Conservation (phyloP, 352 stramenopile species). For the Aphanomyces euteiches region DNA sequence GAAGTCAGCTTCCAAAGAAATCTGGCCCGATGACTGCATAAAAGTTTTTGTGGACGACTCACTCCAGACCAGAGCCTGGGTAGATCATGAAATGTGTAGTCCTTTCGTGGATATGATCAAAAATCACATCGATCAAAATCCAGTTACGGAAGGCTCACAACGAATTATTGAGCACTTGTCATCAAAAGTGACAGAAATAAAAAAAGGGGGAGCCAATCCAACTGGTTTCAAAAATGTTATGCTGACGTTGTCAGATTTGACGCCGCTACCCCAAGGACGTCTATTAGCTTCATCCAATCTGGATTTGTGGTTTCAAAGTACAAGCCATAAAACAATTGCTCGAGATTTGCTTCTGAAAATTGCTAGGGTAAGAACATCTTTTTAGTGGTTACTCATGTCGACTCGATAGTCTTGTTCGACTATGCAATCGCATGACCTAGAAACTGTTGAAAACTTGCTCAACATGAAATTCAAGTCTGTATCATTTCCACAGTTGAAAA, state of each 20-base stretch:
- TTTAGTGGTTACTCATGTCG: too few species aligned
- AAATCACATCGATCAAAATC: slow-evolving; percentile 32
- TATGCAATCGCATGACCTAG: slow-evolving; percentile 50
- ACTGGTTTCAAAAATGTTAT: slow-evolving; percentile 27
- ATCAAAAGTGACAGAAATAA: slow-evolving; percentile 31
- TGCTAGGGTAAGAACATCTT: slow-evolving; percentile 12
- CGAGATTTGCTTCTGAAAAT: slow-evolving; percentile 24
- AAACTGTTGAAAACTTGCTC: slow-evolving; percentile 65
- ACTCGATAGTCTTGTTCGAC: slow-evolving; percentile 50
- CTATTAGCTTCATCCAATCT: slow-evolving; percentile 24
- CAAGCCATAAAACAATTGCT: slow-evolving; percentile 23
- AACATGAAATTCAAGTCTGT: slow-evolving; percentile 86
- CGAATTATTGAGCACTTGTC: slow-evolving; percentile 28
- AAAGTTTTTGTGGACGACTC: slow-evolving; percentile 87
- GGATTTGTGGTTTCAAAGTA: slow-evolving; percentile 26
- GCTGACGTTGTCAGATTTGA: slow-evolving; percentile 27
- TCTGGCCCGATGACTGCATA: slow-evolving; percentile 73
- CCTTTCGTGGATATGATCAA: slow-evolving; percentile 79
- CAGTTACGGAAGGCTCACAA: neutral
- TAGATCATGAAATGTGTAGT: slow-evolving; percentile 77
- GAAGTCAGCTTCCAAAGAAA: slow-evolving; percentile 38
- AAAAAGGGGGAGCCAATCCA: slow-evolving; percentile 4
- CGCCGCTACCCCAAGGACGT: slow-evolving; percentile 21
- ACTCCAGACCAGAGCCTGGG: slow-evolving; percentile 72
- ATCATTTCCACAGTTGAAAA: slow-evolving; percentile 79